Evolutionary conservation across 2,329 filamentous ascomycete genomes (phyloP).

Genomic region (Lachnellula cervina): DNA sequence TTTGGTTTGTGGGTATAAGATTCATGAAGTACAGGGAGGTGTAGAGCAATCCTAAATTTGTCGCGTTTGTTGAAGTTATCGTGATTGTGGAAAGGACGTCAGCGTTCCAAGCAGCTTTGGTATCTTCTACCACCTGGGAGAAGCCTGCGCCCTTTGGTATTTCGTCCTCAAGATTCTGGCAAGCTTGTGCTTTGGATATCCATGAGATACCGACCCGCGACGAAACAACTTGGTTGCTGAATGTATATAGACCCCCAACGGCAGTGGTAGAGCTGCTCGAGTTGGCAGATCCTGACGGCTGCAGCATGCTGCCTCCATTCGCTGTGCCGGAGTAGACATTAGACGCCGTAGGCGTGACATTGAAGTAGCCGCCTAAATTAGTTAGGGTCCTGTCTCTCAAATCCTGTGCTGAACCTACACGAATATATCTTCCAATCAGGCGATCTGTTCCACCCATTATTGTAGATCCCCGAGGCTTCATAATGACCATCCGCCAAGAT

Average conservation of each 20-base stretch:
- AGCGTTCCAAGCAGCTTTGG: slow-evolving; percentile 53
- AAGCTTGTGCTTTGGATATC: slow-evolving; percentile 44
- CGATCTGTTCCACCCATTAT: slow-evolving; percentile 63
- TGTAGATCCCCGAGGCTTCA: slow-evolving; percentile 56
- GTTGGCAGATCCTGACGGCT: slow-evolving; percentile 27
- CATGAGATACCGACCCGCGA: slow-evolving; percentile 49
- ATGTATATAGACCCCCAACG: slow-evolving; percentile 45
- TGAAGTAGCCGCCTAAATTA: slow-evolving; percentile 23
- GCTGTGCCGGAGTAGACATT: slow-evolving; percentile 27
- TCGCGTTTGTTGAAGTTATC: slow-evolving; percentile 50
- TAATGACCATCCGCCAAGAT: slow-evolving; percentile 50
- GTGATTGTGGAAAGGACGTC: slow-evolving; percentile 60
- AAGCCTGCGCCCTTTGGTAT: slow-evolving; percentile 40
- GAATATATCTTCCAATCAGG: slow-evolving; percentile 59
- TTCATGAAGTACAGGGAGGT: slow-evolving; percentile 55
- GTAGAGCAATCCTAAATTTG: slow-evolving; percentile 58
- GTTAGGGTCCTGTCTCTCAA: background rate
- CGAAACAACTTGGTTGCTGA: slow-evolving; percentile 37
- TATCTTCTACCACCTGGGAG: slow-evolving; percentile 37
- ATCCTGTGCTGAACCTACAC: slow-evolving; percentile 40
- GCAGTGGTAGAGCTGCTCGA: slow-evolving; percentile 35
- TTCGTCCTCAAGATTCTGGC: slow-evolving; percentile 42
- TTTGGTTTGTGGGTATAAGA: slow-evolving; percentile 54
- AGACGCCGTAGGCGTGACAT: slow-evolving; percentile 15
- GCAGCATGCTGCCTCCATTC: slow-evolving; percentile 27